phyloP scores from a whole-genome alignment of 2,329 filamentous ascomycete species.

The Coniochaeta ligniaria region DNA sequence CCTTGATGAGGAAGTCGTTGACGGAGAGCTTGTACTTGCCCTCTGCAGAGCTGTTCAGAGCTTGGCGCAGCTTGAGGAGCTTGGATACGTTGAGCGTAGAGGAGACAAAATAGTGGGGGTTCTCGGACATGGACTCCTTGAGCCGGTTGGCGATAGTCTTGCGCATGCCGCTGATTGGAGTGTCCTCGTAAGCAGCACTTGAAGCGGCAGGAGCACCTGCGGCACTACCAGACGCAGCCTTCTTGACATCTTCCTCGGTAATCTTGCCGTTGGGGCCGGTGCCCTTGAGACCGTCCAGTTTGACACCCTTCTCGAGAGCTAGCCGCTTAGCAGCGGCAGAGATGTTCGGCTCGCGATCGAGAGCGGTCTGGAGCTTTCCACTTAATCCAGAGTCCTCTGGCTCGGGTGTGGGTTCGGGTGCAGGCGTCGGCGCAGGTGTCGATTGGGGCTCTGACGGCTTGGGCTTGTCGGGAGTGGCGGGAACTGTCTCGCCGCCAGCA shows the following conservation, averaged over 20 bases:
- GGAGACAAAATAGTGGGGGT: conserved; percentile 97
- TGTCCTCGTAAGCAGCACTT: conserved; percentile 71
- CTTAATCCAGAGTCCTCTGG: conserved; percentile 65
- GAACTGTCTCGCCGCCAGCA: conserved; percentile 71
- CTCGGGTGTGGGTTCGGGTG: conserved; percentile 46
- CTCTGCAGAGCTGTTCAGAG: conserved; percentile 80
- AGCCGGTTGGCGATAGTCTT: conserved; percentile 94
- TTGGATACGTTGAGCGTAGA: conserved; percentile 87
- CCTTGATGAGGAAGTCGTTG: conserved; percentile 99
- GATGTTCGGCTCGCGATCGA: conserved; percentile 75
- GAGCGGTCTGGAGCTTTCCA: conserved; percentile 72
- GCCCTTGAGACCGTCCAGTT: conserved; percentile 74
- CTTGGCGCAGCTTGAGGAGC: conserved; percentile 91
- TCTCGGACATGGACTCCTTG: conserved; percentile 80
- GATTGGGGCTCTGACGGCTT: conserved; percentile 57
- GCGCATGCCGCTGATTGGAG: conserved; percentile 84
- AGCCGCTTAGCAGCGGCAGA: conserved; percentile 70
- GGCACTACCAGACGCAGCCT: conserved; percentile 55
- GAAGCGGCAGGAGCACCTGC: conserved; percentile 43
- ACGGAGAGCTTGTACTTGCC: conserved; percentile 99
- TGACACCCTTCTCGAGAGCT: conserved; percentile 77
- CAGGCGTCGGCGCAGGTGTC: conserved; percentile 48
- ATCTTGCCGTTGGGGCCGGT: conserved; percentile 79
- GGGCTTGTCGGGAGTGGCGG: conserved; percentile 59
- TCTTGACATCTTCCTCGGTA: conserved; percentile 90